Evolutionary conservation across 2,329 filamentous ascomycete genomes (phyloP).

Genomic region (Sphaceloma murrayae): DNA sequence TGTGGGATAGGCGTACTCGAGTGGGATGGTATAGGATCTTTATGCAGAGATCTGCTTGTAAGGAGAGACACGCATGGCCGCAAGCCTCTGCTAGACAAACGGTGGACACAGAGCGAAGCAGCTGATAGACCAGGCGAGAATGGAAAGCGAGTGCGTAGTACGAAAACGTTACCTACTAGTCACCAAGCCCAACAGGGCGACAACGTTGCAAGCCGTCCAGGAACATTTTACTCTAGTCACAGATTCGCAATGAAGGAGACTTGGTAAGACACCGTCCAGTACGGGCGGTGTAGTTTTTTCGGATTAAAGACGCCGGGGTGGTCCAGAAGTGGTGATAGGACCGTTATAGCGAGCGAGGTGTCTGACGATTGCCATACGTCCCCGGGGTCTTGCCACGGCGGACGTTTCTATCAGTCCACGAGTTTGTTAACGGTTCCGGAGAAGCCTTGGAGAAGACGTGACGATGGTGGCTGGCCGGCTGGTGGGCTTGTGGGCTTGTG

Average conservation of each 20-base stretch:
- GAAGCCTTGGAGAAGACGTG: background rate
- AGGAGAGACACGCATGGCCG: too few relatives aligned
- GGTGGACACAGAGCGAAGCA: background rate
- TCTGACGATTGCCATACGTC: conserved; percentile 1
- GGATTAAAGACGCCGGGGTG: background rate
- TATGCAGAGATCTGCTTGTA: too few relatives aligned
- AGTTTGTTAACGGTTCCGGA: background rate
- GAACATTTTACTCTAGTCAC: background rate
- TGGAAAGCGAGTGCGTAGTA: background rate
- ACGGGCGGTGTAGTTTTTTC: conserved; percentile 1
- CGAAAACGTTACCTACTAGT: conserved; percentile 5
- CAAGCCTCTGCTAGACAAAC: background rate
- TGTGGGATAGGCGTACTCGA: too few relatives aligned
- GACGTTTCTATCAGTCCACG: conserved; percentile 1
- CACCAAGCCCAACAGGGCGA: background rate
- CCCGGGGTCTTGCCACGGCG: too few relatives aligned
- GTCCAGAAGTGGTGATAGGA: background rate
- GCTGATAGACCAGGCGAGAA: background rate
- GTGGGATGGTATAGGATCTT: too few relatives aligned
- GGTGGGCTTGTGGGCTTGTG: too few relatives aligned
- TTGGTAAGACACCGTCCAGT: background rate
- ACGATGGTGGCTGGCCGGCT: too few relatives aligned
- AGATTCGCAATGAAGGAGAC: background rate
- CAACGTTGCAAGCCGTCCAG: background rate
- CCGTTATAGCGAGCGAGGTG: conserved; percentile 1